Conservation (phyloP, 306 rosid species). For the Hippophae rhamnoides region DNA sequence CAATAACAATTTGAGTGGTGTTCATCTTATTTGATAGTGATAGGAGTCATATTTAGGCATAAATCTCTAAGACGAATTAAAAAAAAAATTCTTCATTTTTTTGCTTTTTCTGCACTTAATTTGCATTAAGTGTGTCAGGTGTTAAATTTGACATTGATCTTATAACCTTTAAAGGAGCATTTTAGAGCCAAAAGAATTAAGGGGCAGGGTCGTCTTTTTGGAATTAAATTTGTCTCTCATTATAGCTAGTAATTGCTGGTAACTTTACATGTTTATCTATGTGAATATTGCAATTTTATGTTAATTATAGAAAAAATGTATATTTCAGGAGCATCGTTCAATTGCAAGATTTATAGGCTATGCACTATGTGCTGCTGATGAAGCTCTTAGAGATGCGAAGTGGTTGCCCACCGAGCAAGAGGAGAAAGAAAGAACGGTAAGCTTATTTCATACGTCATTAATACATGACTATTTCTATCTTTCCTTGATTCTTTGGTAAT, state of each 20-base stretch:
- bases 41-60: too few species aligned
- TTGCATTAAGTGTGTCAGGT: too few species aligned
- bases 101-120: too few species aligned
- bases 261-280: background rate
- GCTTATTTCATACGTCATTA: constrained; percentile 16
- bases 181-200: too few species aligned
- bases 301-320: constrained; percentile 24
- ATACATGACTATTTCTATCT: constrained; percentile 6
- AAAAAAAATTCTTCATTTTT: too few species aligned
- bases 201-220: too few species aligned
- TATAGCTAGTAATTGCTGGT: background rate
- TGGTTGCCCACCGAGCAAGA: constrained; percentile 73
- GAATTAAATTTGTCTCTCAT: background rate
- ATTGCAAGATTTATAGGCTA: constrained; percentile 83
- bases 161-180: background rate
- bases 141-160: too few species aligned
- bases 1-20: too few species aligned
- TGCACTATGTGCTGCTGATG: constrained; percentile 92
- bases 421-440: constrained; percentile 75
- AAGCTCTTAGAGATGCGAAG: constrained; percentile 82
- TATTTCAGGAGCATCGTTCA: constrained; percentile 64
- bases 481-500: constrained; percentile 10
- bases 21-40: too few species aligned
- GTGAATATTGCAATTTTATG: background rate
- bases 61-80: too few species aligned